Conservation (phyloP, 1,284 basidiomycete genomes). For the Rhodotorula sp. region DNA sequence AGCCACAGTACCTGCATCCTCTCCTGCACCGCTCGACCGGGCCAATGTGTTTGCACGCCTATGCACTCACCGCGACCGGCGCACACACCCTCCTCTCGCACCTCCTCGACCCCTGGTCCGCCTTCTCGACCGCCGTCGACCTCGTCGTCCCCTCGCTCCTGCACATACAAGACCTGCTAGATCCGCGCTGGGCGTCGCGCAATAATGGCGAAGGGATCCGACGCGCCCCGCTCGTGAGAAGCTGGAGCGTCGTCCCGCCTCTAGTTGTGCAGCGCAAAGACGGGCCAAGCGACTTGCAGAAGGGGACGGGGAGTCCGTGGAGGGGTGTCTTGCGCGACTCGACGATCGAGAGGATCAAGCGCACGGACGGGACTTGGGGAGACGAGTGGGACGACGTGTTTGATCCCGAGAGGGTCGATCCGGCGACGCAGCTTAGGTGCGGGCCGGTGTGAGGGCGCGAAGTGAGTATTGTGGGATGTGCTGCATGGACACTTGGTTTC, state of each 20-base stretch:
- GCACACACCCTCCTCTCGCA: constrained; percentile 30
- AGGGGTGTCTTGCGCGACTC: constrained; percentile 47
- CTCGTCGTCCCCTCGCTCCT: constrained; percentile 64
- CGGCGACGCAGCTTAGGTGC: constrained; percentile 31
- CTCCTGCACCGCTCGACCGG: constrained; percentile 59
- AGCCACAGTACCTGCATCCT: constrained; percentile 70
- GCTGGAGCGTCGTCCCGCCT: constrained; percentile 46
- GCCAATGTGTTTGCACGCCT: constrained; percentile 46
- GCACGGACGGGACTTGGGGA: constrained; percentile 31
- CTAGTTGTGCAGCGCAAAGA: constrained; percentile 48
- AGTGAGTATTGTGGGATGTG: not conserved
- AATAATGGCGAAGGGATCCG: not conserved
- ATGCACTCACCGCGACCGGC: constrained; percentile 44
- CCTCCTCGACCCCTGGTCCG: constrained; percentile 44
- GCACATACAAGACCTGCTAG: constrained; percentile 14
- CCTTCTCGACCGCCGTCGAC: constrained; percentile 45
- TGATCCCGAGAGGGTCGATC: constrained; percentile 28
- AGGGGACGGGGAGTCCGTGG: constrained; percentile 46
- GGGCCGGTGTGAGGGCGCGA: constrained; percentile 7
- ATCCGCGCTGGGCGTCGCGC: constrained; percentile 61
- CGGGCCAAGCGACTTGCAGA: constrained; percentile 45
- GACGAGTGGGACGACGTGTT: constrained; percentile 37
- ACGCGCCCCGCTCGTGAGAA: constrained; percentile 16
- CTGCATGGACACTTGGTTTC: not conserved
- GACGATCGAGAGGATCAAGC: constrained; percentile 45